Percentiles rank a stretch among this genome's conserved stretches.
phyloP scores from a whole-genome alignment of 2,329 filamentous ascomycete species.

The Pseudodiploospora longispora region DNA sequence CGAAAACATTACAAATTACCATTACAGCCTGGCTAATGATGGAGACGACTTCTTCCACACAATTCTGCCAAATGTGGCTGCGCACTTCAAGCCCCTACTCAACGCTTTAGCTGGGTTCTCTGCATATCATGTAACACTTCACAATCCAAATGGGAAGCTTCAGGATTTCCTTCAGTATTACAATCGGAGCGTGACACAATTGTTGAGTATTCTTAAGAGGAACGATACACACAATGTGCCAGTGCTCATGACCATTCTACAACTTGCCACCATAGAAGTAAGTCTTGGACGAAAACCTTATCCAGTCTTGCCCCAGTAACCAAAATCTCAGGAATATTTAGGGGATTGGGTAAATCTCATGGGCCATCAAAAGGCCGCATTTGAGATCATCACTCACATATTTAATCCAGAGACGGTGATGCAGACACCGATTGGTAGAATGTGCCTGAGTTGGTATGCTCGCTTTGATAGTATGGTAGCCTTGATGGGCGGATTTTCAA shows the following conservation, averaged over 20 bases:
- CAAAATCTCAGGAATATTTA: conserved; percentile 66
- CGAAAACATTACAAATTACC: conserved; percentile 69
- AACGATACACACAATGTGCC: conserved; percentile 63
- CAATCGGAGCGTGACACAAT: conserved; percentile 72
- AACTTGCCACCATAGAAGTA: conserved; percentile 91
- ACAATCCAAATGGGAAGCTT: conserved; percentile 62
- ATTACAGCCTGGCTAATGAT: conserved; percentile 73
- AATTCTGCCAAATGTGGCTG: conserved; percentile 62
- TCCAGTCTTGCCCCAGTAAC: neutral
- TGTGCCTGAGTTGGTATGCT: conserved; percentile 80
- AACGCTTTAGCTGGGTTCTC: conserved; percentile 84
- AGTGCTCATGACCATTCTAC: conserved; percentile 79
- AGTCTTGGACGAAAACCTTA: conserved; percentile 14
- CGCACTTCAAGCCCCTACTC: conserved; percentile 68
- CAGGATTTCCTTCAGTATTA: conserved; percentile 83
- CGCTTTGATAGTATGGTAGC: conserved; percentile 82
- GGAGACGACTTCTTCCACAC: conserved; percentile 64
- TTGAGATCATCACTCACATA: conserved; percentile 68
- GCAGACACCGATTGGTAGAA: conserved; percentile 60
- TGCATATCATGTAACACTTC: conserved; percentile 74
- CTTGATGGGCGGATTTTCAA: conserved; percentile 71
- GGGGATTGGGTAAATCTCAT: conserved; percentile 94
- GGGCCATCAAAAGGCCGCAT: conserved; percentile 85
- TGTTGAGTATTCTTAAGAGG: conserved; percentile 63
- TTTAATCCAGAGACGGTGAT: conserved; percentile 70